These are phyloP conservation scores for Erodium chrysanthum DNA, from an alignment of 441 rosid genomes.

Conservation along the genomic window DNA sequence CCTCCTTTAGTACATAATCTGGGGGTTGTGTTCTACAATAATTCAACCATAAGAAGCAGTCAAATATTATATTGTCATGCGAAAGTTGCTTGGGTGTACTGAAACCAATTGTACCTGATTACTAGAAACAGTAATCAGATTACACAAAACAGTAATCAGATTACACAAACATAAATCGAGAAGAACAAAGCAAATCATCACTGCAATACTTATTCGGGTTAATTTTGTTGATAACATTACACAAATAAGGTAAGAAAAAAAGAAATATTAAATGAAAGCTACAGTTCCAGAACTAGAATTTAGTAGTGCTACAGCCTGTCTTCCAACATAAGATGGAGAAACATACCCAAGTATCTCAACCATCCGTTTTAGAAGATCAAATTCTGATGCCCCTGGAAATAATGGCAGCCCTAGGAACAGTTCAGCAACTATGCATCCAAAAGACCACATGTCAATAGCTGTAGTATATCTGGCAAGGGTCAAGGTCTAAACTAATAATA, in stretches of 20 bases:
- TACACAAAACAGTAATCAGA: too few species aligned
- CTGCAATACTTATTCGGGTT: background rate
- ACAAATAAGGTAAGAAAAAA: background rate
- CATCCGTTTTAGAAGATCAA: slow-evolving; percentile 93
- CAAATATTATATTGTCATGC: slow-evolving; percentile 14
- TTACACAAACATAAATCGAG: background rate
- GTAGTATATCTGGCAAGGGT: slow-evolving; percentile 76
- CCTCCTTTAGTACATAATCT: slow-evolving; percentile 86
- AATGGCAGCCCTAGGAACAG: slow-evolving; percentile 93
- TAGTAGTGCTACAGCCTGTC: background rate
- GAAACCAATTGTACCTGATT: background rate
- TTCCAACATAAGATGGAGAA: slow-evolving; percentile 18
- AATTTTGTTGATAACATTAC: background rate
- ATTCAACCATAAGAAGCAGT: slow-evolving; percentile 24
- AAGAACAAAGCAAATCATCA: background rate
- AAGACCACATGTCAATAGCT: slow-evolving; percentile 99
- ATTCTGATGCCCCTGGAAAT: slow-evolving; percentile 98
- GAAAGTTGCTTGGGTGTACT: slow-evolving; percentile 7
- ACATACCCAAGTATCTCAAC: slow-evolving; percentile 80
- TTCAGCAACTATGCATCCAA: slow-evolving; percentile 99
- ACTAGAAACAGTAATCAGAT: background rate
- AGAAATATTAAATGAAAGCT: background rate
- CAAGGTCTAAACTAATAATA: slow-evolving; percentile 30
- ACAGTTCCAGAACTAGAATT: slow-evolving; percentile 7
- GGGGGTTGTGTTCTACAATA: slow-evolving; percentile 87